These are phyloP conservation scores for Alternaria triticina DNA, from an alignment of 2,329 filamentous ascomycete genomes.

Conservation along the genomic window DNA sequence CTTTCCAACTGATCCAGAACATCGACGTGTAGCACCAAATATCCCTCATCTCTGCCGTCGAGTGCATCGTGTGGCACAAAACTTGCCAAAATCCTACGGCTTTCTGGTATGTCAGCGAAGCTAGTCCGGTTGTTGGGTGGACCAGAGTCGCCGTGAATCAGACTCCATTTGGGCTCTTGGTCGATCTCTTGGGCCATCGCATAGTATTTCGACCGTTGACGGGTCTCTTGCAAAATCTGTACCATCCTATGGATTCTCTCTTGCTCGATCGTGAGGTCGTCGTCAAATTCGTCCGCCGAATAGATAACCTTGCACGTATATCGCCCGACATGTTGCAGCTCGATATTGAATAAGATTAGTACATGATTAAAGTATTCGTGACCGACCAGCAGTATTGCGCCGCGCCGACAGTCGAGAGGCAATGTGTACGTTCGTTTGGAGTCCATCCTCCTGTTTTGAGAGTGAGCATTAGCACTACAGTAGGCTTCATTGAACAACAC, in stretches of 20 bases:
- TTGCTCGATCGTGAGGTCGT: neutral
- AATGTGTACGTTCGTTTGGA: neutral
- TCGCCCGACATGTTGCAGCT: neutral
- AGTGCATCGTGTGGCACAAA: neutral
- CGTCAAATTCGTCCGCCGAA: too few species aligned
- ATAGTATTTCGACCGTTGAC: too few species aligned
- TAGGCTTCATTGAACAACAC: fast-evolving
- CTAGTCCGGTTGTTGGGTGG: neutral
- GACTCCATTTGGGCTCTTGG: neutral
- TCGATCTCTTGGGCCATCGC: neutral
- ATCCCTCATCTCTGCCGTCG: neutral
- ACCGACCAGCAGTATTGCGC: neutral
- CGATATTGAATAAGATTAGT: neutral
- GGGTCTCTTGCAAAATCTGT: too few species aligned
- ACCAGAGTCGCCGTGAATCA: neutral
- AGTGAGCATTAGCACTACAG: neutral
- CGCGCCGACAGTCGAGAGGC: neutral
- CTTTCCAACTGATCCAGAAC: neutral
- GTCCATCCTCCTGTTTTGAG: too few species aligned
- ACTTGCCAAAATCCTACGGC: neutral
- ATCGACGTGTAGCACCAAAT: neutral
- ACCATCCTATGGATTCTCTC: neutral
- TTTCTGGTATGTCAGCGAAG: neutral
- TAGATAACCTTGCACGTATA: neutral
- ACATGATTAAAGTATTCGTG: neutral